These are phyloP conservation scores for Colletotrichum tropicale DNA, from an alignment of 2,329 filamentous ascomycete genomes.

Conservation along the genomic window DNA sequence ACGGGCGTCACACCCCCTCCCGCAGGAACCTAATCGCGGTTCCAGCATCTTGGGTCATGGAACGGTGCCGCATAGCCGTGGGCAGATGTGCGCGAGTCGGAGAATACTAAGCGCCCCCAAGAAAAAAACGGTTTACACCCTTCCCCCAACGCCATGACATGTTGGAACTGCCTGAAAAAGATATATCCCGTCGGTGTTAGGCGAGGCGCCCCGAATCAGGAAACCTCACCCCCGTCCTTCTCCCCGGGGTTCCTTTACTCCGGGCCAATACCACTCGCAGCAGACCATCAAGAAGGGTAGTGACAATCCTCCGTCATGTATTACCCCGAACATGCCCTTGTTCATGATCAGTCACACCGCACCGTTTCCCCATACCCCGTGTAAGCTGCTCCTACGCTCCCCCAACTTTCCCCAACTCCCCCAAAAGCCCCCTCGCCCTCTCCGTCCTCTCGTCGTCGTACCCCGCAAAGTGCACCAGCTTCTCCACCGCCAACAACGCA, in stretches of 20 bases:
- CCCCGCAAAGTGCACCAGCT: constrained; percentile 24
- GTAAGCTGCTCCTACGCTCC: neutral
- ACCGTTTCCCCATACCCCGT: neutral
- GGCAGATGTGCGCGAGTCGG: neutral
- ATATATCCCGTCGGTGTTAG: neutral
- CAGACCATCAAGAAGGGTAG: neutral
- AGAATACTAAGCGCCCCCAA: neutral
- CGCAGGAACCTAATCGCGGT: neutral
- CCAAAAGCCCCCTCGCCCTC: constrained; percentile 5
- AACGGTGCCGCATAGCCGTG: neutral
- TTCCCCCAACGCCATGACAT: neutral
- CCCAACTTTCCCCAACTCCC: constrained; percentile 8
- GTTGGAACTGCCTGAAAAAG: neutral
- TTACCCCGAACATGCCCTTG: neutral
- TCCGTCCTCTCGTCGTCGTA: constrained; percentile 27
- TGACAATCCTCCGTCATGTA: neutral
- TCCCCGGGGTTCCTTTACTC: neutral
- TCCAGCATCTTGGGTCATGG: neutral
- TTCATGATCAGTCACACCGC: neutral
- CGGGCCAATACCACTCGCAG: neutral
- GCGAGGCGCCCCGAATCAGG: neutral
- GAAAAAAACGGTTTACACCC: neutral
- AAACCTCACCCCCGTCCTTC: neutral
- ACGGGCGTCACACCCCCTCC: neutral
- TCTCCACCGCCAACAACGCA: constrained; percentile 22